These are phyloP conservation scores for Plasmodium vivax DNA, from an alignment of 169 alveolate species.

Conservation along the genomic window DNA sequence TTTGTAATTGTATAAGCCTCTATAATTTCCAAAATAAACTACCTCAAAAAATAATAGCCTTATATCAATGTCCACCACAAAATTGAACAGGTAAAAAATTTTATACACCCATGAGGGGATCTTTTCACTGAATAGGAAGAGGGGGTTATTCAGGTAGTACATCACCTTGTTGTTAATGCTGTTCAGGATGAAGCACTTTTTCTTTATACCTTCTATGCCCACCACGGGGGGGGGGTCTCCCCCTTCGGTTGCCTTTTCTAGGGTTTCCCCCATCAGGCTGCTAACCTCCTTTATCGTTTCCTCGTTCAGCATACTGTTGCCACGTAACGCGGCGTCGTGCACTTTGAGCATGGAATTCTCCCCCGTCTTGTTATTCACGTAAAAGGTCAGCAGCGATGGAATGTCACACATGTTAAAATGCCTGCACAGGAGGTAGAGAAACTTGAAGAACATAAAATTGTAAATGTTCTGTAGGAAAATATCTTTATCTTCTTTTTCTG, in stretches of 20 bases:
- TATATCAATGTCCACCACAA: slow-evolving; percentile 69
- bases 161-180: slow-evolving; percentile 70
- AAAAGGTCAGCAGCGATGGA: slow-evolving; percentile 8
- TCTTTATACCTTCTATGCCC: slow-evolving; percentile 26
- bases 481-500: slow-evolving; percentile 12
- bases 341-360: not conserved
- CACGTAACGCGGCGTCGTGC: not conserved
- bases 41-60: slow-evolving; percentile 57
- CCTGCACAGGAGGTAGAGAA: slow-evolving; percentile 32
- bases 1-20: slow-evolving; percentile 74
- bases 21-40: slow-evolving; percentile 65
- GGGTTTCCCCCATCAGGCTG: not conserved
- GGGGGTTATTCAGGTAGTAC: slow-evolving; percentile 64
- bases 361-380: slow-evolving; percentile 8
- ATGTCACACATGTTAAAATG: slow-evolving; percentile 32
- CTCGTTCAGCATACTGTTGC: not conserved
- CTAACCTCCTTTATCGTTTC: slow-evolving; percentile 11
- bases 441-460: slow-evolving; percentile 62
- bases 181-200: slow-evolving; percentile 41
- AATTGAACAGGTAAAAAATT: slow-evolving; percentile 61
- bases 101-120: slow-evolving; percentile 72
- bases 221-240: not conserved
- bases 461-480: slow-evolving; percentile 51
- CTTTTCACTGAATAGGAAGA: slow-evolving; percentile 71
- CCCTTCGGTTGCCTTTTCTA: not conserved